Conservation (phyloP, 2,329 filamentous ascomycete species). For the Aspergillus glaucus region DNA sequence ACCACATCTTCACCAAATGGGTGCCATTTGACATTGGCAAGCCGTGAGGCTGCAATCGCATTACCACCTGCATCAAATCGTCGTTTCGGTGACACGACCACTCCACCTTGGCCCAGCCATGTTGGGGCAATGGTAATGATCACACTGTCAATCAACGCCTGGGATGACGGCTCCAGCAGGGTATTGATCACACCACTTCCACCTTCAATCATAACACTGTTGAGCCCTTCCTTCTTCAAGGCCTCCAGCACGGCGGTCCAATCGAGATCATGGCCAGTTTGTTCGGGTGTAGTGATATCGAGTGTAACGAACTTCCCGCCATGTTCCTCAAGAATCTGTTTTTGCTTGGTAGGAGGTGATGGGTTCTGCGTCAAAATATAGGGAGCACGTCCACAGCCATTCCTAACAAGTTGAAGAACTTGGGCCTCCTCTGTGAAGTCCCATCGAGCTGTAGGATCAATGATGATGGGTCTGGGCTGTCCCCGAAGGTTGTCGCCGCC, state of each 20-base stretch:
- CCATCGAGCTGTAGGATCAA: conserved; percentile 73
- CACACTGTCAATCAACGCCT: conserved; percentile 61
- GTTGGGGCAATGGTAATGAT: conserved; percentile 84
- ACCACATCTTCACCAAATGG: conserved; percentile 76
- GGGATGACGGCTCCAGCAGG: conserved; percentile 54
- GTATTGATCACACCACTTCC: conserved; percentile 76
- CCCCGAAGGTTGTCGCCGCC: conserved; percentile 41
- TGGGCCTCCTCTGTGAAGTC: conserved; percentile 53
- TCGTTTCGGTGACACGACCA: conserved; percentile 65
- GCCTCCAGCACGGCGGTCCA: conserved; percentile 58
- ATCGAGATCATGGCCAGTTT: conserved; percentile 21
- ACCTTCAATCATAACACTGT: conserved; percentile 85
- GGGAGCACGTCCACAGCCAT: conserved; percentile 62
- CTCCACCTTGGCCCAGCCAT: conserved; percentile 75
- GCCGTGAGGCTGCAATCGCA: conserved; percentile 55
- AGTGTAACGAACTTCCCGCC: conserved; percentile 28
- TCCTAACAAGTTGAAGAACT: conserved; percentile 56
- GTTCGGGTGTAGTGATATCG: conserved; percentile 8
- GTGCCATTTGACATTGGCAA: conserved; percentile 61
- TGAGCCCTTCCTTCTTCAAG: conserved; percentile 53
- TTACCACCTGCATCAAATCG: conserved; percentile 45
- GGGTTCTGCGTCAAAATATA: conserved; percentile 52
- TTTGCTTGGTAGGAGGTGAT: conserved; percentile 9
- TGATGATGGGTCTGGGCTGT: conserved; percentile 72
- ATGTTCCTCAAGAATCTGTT: conserved; percentile 18